Base-by-base conservation (phyloP, 306 rosid genomes). In the Quercus parvula region DNA sequence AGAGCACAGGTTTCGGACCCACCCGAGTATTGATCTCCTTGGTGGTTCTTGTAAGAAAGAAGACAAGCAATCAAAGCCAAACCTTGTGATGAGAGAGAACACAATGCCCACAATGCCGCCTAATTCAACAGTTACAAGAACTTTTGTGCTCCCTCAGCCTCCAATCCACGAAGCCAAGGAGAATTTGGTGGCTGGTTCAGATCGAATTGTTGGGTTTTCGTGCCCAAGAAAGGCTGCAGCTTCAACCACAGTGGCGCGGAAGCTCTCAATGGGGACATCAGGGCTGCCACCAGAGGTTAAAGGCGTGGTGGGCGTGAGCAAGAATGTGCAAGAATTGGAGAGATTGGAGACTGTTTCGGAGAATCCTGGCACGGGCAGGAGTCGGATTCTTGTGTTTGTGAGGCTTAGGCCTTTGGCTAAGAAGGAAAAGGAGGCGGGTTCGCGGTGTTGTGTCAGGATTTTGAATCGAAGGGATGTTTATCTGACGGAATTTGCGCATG, bases 341-440 rank as follows among this genome's bases (percentile, higher is more conserved):
- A 80, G 78, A 41, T 51, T 20, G 66, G 80, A 75, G n/a, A 76
- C 27, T 30, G 79, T 2, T 54, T 74, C 77, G 5, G 88, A 83
- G 90, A 86, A 81, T 70, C 52, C 71, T 56, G 73, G 77, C 27
- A 41, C 51, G 62, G 54, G 44, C 6, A 89, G 79, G 78, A 95
- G 93, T 59, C 75, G 94, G 69, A 95, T 95, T 73, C 54, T 86
- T 25, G 99, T 95, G 81, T 95, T 90, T 27, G 98, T 95, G 85
- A 91, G 99, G 89, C 85, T 95, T 6, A 85, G 99, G 75, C 99
- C 99, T 2, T 89, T 92, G 99, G 90, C 84, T 13, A 91, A 82
- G 91, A 95, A 90, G 80, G 99, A 95, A 61, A 89, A 76, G 81
- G 96, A 95, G 67, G 89, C 66, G 35, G 95, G 93, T 35, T 90